A percentile compares a stretch with the other conserved stretches of the same genome.
These are phyloP conservation scores for Podaxis mareebaensis DNA, from an alignment of 768 basidiomycete species.

Conservation along the genomic window DNA sequence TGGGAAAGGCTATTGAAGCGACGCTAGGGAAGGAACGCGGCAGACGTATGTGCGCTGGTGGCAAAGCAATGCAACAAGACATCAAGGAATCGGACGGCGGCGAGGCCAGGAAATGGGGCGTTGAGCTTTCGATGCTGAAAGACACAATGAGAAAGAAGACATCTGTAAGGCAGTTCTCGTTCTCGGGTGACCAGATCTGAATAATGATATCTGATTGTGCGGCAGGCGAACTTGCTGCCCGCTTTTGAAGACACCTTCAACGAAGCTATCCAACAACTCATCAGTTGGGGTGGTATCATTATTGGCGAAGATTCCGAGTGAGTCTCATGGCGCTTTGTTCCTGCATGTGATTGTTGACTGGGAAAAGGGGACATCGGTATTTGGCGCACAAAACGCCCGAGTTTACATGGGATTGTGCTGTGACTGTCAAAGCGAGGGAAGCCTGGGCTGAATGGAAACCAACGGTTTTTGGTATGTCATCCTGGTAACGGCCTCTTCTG, in stretches of 20 bases:
- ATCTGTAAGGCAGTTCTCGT: slow-evolving; percentile 40
- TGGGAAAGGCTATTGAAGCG: slow-evolving; percentile 73
- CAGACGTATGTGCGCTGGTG: slow-evolving; percentile 61
- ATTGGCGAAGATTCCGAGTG: slow-evolving; percentile 65
- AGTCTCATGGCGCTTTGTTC: slow-evolving; percentile 30
- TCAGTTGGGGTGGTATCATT: slow-evolving; percentile 72
- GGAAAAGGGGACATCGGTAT: slow-evolving; percentile 66
- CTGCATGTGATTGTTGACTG: slow-evolving; percentile 10
- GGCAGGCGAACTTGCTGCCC: slow-evolving; percentile 54
- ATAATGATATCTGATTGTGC: slow-evolving; percentile 14
- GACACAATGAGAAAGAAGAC: slow-evolving; percentile 59
- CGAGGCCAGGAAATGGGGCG: slow-evolving; percentile 78
- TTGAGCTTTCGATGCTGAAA: slow-evolving; percentile 58
- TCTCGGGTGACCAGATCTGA: slow-evolving; percentile 6
- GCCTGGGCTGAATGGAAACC: slow-evolving; percentile 69
- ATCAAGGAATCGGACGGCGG: slow-evolving; percentile 53
- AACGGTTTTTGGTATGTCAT: slow-evolving; percentile 58
- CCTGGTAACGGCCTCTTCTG: slow-evolving; percentile 14
- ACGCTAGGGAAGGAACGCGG: slow-evolving; percentile 66
- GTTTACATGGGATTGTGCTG: slow-evolving; percentile 64
- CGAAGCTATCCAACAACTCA: slow-evolving; percentile 76
- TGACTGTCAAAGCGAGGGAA: slow-evolving; percentile 66
- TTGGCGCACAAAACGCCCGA: slow-evolving; percentile 71
- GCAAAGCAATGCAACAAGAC: slow-evolving; percentile 27
- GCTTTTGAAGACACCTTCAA: slow-evolving; percentile 74